Percentiles rank a stretch among this genome's conserved stretches.
phyloP scores from a whole-genome alignment of 768 basidiomycete genomes.

The Mycena maculata region DNA sequence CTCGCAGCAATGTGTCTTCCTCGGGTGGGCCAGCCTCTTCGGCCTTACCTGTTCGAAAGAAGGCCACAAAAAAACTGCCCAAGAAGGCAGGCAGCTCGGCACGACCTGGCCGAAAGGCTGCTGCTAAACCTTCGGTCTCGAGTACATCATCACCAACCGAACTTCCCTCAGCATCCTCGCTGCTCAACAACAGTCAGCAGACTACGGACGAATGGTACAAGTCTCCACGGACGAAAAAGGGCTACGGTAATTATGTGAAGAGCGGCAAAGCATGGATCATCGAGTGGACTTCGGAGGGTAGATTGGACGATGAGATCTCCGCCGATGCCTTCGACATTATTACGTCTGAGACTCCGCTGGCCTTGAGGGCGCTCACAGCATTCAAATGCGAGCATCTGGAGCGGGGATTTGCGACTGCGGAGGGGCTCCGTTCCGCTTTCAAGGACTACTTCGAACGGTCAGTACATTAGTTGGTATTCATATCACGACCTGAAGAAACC shows the following conservation, averaged over 20 bases:
- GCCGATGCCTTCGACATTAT: constrained; percentile 30
- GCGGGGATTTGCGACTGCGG: constrained; percentile 30
- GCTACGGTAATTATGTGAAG: constrained; percentile 37
- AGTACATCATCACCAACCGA: background rate
- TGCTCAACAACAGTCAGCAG: constrained; percentile 31
- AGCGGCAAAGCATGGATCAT: constrained; percentile 22
- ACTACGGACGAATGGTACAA: constrained; percentile 38
- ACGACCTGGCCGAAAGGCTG: too few species aligned
- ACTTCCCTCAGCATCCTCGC: constrained; percentile 19
- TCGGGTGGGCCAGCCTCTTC: background rate
- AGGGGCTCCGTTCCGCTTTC: constrained; percentile 33
- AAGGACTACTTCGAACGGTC: constrained; percentile 35
- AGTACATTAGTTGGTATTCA: background rate
- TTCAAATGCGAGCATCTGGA: constrained; percentile 36
- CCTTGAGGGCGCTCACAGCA: constrained; percentile 29
- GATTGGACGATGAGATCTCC: background rate
- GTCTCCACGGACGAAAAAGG: constrained; percentile 27
- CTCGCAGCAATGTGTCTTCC: background rate
- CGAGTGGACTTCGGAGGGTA: constrained; percentile 12
- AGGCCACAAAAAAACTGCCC: background rate
- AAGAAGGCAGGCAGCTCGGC: background rate
- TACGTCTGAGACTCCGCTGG: constrained; percentile 20
- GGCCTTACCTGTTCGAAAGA: background rate
- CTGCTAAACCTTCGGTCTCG: too few species aligned
- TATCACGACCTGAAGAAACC: too few species aligned